Conservation (phyloP, 768 basidiomycete species). For the Boletus pseudopeckii region DNA sequence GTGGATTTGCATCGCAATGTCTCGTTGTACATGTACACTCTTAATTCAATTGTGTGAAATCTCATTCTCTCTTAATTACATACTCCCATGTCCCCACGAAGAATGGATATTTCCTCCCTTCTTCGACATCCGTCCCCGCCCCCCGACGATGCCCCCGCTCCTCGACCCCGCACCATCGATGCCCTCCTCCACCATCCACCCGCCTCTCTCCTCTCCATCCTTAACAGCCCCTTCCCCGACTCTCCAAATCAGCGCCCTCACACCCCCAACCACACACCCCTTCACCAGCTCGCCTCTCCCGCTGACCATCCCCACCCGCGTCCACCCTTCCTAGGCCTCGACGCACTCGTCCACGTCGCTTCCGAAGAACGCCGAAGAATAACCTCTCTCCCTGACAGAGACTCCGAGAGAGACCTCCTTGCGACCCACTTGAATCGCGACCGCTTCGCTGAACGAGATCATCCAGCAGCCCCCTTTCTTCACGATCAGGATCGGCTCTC, state of each 20-base stretch:
- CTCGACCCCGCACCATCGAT: conserved; percentile 17
- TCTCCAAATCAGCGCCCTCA: neutral
- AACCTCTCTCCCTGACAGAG: neutral
- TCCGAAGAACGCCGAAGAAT: conserved; percentile 61
- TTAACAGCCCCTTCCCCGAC: conserved; percentile 12
- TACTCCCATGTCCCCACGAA: conserved; percentile 53
- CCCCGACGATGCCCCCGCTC: neutral
- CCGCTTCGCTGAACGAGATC: neutral
- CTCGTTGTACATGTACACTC: conserved; percentile 67
- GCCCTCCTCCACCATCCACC: conserved; percentile 19
- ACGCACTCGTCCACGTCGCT: conserved; percentile 70
- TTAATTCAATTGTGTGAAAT: conserved; percentile 2
- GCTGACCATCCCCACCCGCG: neutral
- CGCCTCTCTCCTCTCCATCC: conserved; percentile 20
- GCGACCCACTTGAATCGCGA: neutral
- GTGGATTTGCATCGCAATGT: conserved; percentile 82
- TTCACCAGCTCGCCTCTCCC: neutral
- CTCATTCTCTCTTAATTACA: neutral
- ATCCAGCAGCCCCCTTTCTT: conserved; percentile 5
- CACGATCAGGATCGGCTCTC: conserved; percentile 24
- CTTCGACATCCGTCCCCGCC: conserved; percentile 41
- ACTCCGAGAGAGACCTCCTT: neutral
- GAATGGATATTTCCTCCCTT: conserved; percentile 75
- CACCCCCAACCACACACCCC: no score
- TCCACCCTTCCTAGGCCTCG: conserved; percentile 40